A percentile compares a stretch with the other conserved stretches of the same genome.
phyloP scores from a whole-genome alignment of 2,329 filamentous ascomycete genomes.

The Stromatinia cepivora region DNA sequence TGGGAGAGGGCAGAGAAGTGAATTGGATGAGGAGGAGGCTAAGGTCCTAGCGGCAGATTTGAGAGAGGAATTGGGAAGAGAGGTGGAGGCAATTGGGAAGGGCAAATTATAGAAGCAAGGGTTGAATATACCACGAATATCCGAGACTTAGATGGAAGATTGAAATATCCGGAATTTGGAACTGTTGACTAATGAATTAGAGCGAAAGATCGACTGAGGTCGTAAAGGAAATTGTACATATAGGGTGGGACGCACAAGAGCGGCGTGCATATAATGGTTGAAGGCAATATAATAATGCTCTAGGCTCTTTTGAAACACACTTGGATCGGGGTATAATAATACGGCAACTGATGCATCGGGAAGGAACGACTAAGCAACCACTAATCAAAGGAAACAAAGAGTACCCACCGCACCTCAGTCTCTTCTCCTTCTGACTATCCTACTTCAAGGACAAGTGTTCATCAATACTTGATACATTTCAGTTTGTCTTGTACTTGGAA shows the following conservation, averaged over 20 bases:
- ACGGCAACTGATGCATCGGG: background rate
- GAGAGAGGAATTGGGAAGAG: slow-evolving; percentile 49
- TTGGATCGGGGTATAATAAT: background rate
- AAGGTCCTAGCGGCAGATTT: slow-evolving; percentile 57
- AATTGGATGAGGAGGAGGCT: slow-evolving; percentile 76
- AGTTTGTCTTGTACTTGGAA: background rate
- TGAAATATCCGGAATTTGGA: slow-evolving; percentile 1
- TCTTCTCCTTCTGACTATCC: background rate
- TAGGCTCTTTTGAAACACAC: background rate
- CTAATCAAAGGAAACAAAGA: slow-evolving; percentile 4
- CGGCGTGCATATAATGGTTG: background rate
- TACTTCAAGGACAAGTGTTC: slow-evolving; percentile 1
- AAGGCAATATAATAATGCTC: background rate
- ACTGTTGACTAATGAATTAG: background rate
- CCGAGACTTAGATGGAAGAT: background rate
- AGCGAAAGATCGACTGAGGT: background rate
- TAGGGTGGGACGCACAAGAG: background rate
- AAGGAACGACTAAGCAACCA: background rate
- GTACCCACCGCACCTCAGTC: background rate
- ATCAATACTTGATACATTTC: background rate
- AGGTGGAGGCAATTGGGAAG: slow-evolving; percentile 44
- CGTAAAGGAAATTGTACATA: background rate
- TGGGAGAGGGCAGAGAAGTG: slow-evolving; percentile 68
- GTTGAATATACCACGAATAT: background rate
- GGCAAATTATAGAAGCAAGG: slow-evolving; percentile 31